A percentile compares a stretch with the other conserved stretches of the same genome.
Evolutionary conservation across 257 asterid species (phyloP).

Genomic region (Penstemon eatonii): DNA sequence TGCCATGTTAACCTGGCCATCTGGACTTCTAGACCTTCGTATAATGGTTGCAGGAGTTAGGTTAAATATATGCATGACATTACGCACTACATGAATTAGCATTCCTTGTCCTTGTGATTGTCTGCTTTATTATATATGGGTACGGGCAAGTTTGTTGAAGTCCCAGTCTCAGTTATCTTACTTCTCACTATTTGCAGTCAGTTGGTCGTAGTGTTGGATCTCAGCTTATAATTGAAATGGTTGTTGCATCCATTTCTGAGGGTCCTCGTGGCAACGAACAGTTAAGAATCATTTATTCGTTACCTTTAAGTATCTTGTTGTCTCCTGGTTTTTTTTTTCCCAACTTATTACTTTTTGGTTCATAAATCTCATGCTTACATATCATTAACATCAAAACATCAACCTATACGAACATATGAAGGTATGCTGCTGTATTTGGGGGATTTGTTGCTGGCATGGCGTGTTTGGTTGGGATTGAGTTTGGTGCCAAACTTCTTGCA

Average conservation of each 20-base stretch:
- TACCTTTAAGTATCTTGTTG: background rate
- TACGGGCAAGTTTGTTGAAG: constrained; percentile 9
- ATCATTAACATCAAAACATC: constrained; percentile 16
- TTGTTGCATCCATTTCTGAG: constrained; percentile 74
- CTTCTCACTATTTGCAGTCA: constrained; percentile 47
- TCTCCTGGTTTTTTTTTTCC: background rate
- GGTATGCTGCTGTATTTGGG: constrained; percentile 91
- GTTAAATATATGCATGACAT: background rate
- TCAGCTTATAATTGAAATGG: constrained; percentile 61
- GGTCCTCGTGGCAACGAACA: constrained; percentile 94
- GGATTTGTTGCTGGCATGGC: constrained; percentile 96
- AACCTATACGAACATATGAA: constrained; percentile 37
- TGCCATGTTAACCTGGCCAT: background rate
- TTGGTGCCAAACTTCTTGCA: constrained; percentile 92
- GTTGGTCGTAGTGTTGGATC: constrained; percentile 66
- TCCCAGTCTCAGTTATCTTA: constrained; percentile 22
- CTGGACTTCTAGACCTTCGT: background rate
- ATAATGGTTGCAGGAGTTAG: constrained; percentile 1
- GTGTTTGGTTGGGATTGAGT: constrained; percentile 82
- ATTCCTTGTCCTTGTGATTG: background rate
- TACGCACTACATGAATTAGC: background rate
- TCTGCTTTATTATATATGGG: background rate
- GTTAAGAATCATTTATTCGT: constrained; percentile 40
- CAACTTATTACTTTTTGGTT: background rate
- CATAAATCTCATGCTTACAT: constrained; percentile 10